These are phyloP conservation scores for Acer yangbiense DNA, from an alignment of 345 rosid genomes.

Conservation along the genomic window DNA sequence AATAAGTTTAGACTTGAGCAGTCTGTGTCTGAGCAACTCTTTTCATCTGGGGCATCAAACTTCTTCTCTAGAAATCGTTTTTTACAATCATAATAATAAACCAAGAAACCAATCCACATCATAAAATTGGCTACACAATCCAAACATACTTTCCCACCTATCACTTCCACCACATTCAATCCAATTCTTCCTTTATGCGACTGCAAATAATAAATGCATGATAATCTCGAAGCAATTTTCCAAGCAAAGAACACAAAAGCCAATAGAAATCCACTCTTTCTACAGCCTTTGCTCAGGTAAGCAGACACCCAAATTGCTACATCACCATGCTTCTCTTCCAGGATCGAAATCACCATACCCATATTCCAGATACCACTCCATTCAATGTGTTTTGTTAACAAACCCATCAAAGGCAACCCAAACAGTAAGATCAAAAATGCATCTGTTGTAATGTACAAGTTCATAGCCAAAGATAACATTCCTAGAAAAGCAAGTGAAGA, in stretches of 20 bases:
- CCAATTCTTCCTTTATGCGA: constrained; percentile 16
- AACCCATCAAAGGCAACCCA: constrained; percentile 6
- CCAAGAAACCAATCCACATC: constrained; percentile 32
- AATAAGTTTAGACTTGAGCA: background rate
- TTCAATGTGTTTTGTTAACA: constrained; percentile 26
- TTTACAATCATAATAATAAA: constrained; percentile 32
- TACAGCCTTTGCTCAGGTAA: constrained; percentile 34
- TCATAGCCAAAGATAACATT: background rate
- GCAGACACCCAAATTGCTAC: constrained; percentile 29
- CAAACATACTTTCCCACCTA: constrained; percentile 10
- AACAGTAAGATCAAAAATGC: background rate
- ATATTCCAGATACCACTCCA: constrained; percentile 45
- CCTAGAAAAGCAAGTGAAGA: constrained; percentile 11
- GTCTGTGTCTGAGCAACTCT: background rate
- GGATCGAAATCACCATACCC: constrained; percentile 32
- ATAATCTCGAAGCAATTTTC: constrained; percentile 25
- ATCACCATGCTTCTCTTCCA: constrained; percentile 42
- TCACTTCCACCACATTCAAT: background rate
- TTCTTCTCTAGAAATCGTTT: constrained; percentile 23
- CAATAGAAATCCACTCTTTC: constrained; percentile 23
- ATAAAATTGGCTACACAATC: constrained; percentile 24
- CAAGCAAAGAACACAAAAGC: constrained; percentile 25
- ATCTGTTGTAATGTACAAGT: background rate
- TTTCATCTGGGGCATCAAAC: constrained; percentile 27
- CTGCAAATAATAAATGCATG: constrained; percentile 16